Evolutionary conservation across 2,329 filamentous ascomycete species (phyloP).

Genomic region (Ophiocordyceps unilateralis): DNA sequence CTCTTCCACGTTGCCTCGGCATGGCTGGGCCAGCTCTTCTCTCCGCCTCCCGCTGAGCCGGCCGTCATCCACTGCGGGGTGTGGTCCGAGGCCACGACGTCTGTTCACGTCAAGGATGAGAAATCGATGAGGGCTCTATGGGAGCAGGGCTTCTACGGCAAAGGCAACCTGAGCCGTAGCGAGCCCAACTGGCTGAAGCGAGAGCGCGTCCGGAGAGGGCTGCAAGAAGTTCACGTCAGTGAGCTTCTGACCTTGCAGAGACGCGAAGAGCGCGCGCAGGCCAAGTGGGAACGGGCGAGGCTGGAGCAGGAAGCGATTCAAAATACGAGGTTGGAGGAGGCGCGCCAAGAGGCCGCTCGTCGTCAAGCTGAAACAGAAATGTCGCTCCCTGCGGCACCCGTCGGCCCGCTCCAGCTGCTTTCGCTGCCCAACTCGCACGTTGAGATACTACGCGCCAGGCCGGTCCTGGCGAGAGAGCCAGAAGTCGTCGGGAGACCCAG

Average conservation of each 20-base stretch:
- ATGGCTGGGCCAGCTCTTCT: constrained; percentile 57
- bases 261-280: constrained; percentile 62
- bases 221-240: constrained; percentile 50
- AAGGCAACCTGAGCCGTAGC: constrained; percentile 81
- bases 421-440: constrained; percentile 2
- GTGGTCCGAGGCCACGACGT: constrained; percentile 68
- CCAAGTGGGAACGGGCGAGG: constrained; percentile 85
- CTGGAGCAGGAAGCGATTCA: constrained; percentile 73
- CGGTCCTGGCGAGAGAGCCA: not conserved
- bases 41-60: constrained; percentile 48
- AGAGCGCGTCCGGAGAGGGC: constrained; percentile 56
- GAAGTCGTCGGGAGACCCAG: not conserved
- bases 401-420: not conserved
- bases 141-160: constrained; percentile 96
- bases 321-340: constrained; percentile 38
- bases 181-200: constrained; percentile 85
- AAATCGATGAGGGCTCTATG: constrained; percentile 66
- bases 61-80: constrained; percentile 50
- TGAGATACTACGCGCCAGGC: not conserved
- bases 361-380: constrained; percentile 4
- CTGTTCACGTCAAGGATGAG: constrained; percentile 67
- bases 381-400: not conserved
- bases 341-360: constrained; percentile 10
- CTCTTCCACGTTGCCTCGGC: constrained; percentile 63
- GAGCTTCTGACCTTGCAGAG: constrained; percentile 66